phyloP scores from a whole-genome alignment of 169 alveolate genomes.

The Cryptosporidium canis region DNA sequence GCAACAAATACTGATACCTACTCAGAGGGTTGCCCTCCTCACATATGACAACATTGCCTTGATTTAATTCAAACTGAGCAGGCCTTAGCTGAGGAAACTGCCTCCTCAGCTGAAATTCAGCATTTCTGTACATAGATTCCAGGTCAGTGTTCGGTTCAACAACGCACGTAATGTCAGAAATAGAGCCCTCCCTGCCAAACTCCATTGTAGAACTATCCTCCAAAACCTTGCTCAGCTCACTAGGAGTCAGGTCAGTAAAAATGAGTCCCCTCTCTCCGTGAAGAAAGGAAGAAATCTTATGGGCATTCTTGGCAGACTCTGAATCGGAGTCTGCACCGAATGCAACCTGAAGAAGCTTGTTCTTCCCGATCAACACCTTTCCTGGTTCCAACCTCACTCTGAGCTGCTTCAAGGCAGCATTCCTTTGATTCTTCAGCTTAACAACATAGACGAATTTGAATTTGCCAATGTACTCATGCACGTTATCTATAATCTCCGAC shows the following conservation, averaged over 20 bases:
- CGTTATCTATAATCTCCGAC: constrained; percentile 56
- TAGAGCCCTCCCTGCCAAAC: constrained; percentile 54
- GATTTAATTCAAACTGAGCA: neutral
- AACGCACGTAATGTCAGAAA: constrained; percentile 38
- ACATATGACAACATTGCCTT: constrained; percentile 1
- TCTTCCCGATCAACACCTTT: constrained; percentile 75
- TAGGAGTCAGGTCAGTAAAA: constrained; percentile 45
- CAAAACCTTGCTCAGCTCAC: constrained; percentile 2
- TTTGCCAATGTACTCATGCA: constrained; percentile 7
- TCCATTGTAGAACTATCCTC: constrained; percentile 39
- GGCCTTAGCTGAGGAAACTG: constrained; percentile 31
- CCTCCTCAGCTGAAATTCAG: constrained; percentile 39
- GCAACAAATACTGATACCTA: constrained; percentile 22
- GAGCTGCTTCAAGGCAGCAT: constrained; percentile 77
- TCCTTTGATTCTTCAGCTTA: constrained; percentile 78
- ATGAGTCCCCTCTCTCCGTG: constrained; percentile 55
- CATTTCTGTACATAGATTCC: neutral
- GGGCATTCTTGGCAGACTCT: constrained; percentile 73
- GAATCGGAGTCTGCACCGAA: constrained; percentile 78
- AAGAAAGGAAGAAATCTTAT: constrained; percentile 74
- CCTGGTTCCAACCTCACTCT: constrained; percentile 78
- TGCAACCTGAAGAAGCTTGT: constrained; percentile 81
- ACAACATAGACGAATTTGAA: constrained; percentile 75
- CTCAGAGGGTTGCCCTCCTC: constrained; percentile 23
- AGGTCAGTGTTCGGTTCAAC: constrained; percentile 27